phyloP scores from a whole-genome alignment of 192 early-diverging fungal species.

The Martensiomyces pterosporus region DNA sequence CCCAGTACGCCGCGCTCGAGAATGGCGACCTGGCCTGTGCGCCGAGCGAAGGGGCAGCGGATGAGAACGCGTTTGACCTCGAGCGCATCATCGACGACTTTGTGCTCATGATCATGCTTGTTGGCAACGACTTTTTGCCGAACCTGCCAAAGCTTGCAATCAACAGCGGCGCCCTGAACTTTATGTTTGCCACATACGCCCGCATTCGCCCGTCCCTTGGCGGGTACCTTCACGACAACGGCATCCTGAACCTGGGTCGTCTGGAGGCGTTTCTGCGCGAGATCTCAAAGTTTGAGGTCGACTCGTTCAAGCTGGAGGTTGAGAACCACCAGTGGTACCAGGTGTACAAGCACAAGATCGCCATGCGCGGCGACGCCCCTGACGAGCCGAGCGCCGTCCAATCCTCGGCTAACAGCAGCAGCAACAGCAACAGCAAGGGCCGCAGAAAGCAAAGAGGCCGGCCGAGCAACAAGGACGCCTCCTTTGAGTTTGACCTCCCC shows the following conservation, averaged over 20 bases:
- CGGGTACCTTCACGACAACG: slow-evolving; percentile 88
- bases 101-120: slow-evolving; percentile 87
- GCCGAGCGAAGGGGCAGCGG: neutral
- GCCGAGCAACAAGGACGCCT: slow-evolving; percentile 1
- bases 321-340: slow-evolving; percentile 50
- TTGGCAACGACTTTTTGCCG: slow-evolving; percentile 98
- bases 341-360: slow-evolving; percentile 47
- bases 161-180: slow-evolving; percentile 77
- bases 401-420: slow-evolving; percentile 1
- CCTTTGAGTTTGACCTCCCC: slow-evolving; percentile 9
- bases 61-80: slow-evolving; percentile 61
- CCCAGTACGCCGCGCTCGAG: slow-evolving; percentile 46
- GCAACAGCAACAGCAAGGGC: neutral
- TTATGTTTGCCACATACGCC: slow-evolving; percentile 66
- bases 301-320: slow-evolving; percentile 47
- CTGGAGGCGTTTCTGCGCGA: slow-evolving; percentile 63
- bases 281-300: slow-evolving; percentile 44
- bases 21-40: slow-evolving; percentile 8
- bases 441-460: neutral
- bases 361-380: slow-evolving; percentile 31
- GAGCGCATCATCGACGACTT: slow-evolving; percentile 97
- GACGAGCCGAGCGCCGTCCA: slow-evolving; percentile 18
- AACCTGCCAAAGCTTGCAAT: slow-evolving; percentile 93
- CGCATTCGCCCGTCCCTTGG: slow-evolving; percentile 61
- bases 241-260: slow-evolving; percentile 57